phyloP scores from a whole-genome alignment of 257 asterid species.

The Linaria vulgaris region DNA sequence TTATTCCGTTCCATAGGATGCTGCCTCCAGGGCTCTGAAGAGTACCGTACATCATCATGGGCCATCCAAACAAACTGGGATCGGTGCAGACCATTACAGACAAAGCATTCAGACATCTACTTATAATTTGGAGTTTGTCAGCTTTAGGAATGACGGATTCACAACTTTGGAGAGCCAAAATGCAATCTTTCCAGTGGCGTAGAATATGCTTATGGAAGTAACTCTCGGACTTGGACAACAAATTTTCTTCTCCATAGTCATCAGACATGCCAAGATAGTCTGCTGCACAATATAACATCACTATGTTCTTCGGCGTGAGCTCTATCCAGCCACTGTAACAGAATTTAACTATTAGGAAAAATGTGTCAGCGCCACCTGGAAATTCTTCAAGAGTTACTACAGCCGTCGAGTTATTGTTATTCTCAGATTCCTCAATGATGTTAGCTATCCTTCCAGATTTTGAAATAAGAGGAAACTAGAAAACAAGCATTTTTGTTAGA shows the following conservation, averaged over 20 bases:
- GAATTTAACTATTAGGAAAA: constrained; percentile 58
- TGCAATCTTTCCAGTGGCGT: constrained; percentile 79
- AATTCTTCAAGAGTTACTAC: constrained; percentile 53
- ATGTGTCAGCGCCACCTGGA: constrained; percentile 80
- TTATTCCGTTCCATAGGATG: constrained; percentile 94
- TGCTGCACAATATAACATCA: constrained; percentile 74
- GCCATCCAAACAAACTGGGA: constrained; percentile 94
- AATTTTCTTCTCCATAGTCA: constrained; percentile 79
- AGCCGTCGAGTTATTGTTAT: constrained; percentile 29
- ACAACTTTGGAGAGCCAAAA: constrained; percentile 85
- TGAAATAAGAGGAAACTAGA: constrained; percentile 90
- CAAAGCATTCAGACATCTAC: constrained; percentile 62
- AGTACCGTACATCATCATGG: constrained; percentile 95
- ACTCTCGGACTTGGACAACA: constrained; percentile 60
- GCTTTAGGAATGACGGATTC: constrained; percentile 66
- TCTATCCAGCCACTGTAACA: constrained; percentile 74
- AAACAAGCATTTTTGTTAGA: constrained; percentile 30
- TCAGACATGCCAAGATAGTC: constrained; percentile 84
- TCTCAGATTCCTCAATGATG: constrained; percentile 52
- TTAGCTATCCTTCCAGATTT: constrained; percentile 78
- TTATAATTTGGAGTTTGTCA: constrained; percentile 66
- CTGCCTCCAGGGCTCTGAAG: constrained; percentile 98
- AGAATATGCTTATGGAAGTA: constrained; percentile 69
- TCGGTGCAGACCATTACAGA: constrained; percentile 92
- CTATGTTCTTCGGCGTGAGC: constrained; percentile 69